Conservation (phyloP, 2,329 filamentous ascomycete genomes). For the Cryphonectria japonica region DNA sequence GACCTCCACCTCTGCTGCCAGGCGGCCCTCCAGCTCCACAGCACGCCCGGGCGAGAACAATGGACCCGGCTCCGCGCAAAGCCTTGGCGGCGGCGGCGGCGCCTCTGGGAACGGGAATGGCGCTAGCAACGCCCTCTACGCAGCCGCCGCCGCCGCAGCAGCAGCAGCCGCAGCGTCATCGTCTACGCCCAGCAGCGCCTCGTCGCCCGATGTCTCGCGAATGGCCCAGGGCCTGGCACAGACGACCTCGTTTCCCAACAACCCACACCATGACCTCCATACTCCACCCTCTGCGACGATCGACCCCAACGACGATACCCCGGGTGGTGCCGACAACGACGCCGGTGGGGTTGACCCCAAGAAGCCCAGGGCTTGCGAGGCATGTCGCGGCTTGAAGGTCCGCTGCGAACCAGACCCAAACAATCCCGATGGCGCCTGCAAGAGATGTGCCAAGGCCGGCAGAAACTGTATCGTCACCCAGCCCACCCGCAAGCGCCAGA, state of each 20-base stretch:
- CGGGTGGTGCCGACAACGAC: constrained; percentile 24
- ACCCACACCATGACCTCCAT: constrained; percentile 1
- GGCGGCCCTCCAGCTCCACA: neutral
- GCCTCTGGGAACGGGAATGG: constrained; percentile 6
- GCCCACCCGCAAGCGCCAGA: constrained; percentile 77
- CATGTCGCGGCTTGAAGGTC: constrained; percentile 77
- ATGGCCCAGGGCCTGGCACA: neutral
- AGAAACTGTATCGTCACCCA: constrained; percentile 77
- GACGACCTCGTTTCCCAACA: constrained; percentile 16
- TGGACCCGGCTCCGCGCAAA: constrained; percentile 3
- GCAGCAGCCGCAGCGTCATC: constrained; percentile 15
- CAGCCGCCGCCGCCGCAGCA: constrained; percentile 9
- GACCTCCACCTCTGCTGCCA: constrained; percentile 5
- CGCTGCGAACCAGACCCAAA: constrained; percentile 77
- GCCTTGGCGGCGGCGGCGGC: neutral
- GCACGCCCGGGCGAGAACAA: neutral
- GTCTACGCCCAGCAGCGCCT: constrained; percentile 15
- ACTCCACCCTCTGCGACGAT: constrained; percentile 23
- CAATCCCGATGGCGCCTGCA: constrained; percentile 67
- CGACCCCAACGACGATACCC: constrained; percentile 21
- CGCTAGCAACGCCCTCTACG: constrained; percentile 12
- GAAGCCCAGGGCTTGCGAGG: constrained; percentile 73
- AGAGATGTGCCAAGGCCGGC: constrained; percentile 80
- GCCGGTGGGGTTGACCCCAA: constrained; percentile 55
- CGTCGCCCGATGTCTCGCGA: constrained; percentile 21